Base-by-base conservation (phyloP, 179 eudicot species). In the Beta corolliflora region DNA sequence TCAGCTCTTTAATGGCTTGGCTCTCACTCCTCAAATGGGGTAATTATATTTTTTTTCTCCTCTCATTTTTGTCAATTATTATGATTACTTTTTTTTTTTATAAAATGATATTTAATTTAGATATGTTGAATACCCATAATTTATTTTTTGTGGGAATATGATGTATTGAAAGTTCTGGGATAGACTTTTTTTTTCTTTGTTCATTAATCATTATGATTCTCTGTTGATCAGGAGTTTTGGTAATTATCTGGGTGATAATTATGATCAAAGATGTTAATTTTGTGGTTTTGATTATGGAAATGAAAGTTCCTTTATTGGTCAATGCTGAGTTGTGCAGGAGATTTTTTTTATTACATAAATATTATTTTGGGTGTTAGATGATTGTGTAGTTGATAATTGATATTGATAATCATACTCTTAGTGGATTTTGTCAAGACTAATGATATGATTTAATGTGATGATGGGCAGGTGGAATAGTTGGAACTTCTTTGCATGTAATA, bases 1-100 rank as follows among this genome's bases (percentile, higher is more conserved):
- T 75, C 97, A 93, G 77, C 89, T 93, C 79, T 44, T 81, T 72
- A 93, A 95, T 87, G 98, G 98, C 74, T 83, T 95, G 82, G 98
- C 94, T 79, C 87, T 23, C 31, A 93, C 98, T 84, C 98, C 98
- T 87, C 98, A 88, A 83, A 95, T 95, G 98, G 98, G 98, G 98
- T 93, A 92, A 18, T 69, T 76, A 23, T 79, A 31, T n/a, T n/a
- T n/a, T 61, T 31, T 48, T 8, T 31, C 52, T 61, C 4, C 78
- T 36, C 5, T 21, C 29, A 50, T 61, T 5, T 5, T 13, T n/a
- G 65, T 10, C 5, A 15, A 44, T 31, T 12, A 15, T 44, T 3
- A 60, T 76, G 9, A 52, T 82, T 5, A 5, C 61, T 4, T 79
- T 2, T 76, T 14, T 7, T 71, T 36, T 77, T 5, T 0, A 48